Base-by-base conservation (phyloP, 2,329 filamentous ascomycete species). In the Epichloe glyceriae region DNA sequence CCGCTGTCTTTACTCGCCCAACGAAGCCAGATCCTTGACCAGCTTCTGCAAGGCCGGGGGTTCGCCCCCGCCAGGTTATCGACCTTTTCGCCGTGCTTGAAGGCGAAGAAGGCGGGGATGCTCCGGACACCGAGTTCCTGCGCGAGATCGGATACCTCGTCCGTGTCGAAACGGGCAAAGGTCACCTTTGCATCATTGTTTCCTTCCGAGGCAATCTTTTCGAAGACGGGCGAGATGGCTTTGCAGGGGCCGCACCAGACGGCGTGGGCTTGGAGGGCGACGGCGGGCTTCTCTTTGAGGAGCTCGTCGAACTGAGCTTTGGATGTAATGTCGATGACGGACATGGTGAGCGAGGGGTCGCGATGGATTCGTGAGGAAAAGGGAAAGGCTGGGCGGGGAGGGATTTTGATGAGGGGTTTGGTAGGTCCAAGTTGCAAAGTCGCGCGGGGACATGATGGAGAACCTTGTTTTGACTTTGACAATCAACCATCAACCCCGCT, bases 211-310 rank as follows among this genome's bases (percentile, higher is more conserved):
- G 76, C 72, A 43, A 78, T 69, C 58, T 71, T 66, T 53, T 59
- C 60, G 70, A 73, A 80, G 53, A 74, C 59, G 53, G 78, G 77
- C 22, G 74, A 72, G 60, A 81, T 79, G 56, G 67, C 65, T 65
- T 77, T 76, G 74, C 78, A 81, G 20, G 78, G 78, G 35, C 70
- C 71, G 65, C 78, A 81, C 78, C 78, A 80, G 60, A 73, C 68
- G 53, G 78, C 77, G 64, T 70, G 73, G 65, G 80, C 79, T 62
- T 80, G 75, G 55, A 76, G 66, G 51, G 73, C 69, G 54, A 79
- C 74, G 64, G 73, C 74, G 39, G 69, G 72, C 44, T 68, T 75
- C n/a, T 62, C 63, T n/a, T 64, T 56, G 57, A 78, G 61, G 52
- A 80, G 72, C 38, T 65, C 59, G 52, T 74, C 61, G 58, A 79